Percentiles rank a stretch among this genome's conserved stretches.
Evolutionary conservation across 768 basidiomycete genomes (phyloP).

Genomic region (Tulasnella sp.): DNA sequence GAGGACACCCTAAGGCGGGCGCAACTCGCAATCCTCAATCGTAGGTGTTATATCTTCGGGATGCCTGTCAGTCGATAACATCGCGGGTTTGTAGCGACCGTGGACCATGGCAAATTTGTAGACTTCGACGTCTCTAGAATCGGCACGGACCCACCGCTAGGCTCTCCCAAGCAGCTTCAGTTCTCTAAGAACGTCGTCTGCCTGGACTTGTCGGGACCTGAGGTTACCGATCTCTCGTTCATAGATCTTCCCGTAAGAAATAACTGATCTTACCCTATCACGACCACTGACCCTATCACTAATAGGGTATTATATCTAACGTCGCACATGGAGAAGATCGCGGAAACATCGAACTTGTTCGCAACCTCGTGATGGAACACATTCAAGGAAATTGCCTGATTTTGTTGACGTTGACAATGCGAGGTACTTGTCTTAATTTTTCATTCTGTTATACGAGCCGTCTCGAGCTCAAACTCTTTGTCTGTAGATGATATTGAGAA

Average conservation of each 20-base stretch:
- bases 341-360: conserved; percentile 43
- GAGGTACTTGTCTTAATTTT: conserved; percentile 40
- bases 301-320: conserved; percentile 54
- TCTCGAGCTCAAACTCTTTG: neutral
- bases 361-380: conserved; percentile 46
- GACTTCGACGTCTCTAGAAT: conserved; percentile 12
- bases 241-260: conserved; percentile 35
- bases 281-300: conserved; percentile 21
- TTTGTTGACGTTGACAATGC: conserved; percentile 63
- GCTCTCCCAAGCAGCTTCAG: conserved; percentile 32
- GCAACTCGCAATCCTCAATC: conserved; percentile 51
- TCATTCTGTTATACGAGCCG: neutral
- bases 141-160: conserved; percentile 19
- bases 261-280: conserved; percentile 23
- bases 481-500: conserved; percentile 62
- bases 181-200: conserved; percentile 54
- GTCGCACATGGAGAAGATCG: conserved; percentile 39
- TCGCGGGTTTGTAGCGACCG: conserved; percentile 5
- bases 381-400: conserved; percentile 55
- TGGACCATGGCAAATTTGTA: conserved; percentile 27
- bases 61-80: neutral
- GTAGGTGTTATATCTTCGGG: neutral
- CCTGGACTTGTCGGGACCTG: conserved; percentile 46
- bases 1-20: conserved; percentile 56
- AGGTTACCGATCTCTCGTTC: conserved; percentile 35